These are phyloP conservation scores for Albatrellus ellisii DNA, from an alignment of 768 basidiomycete species.

Conservation along the genomic window DNA sequence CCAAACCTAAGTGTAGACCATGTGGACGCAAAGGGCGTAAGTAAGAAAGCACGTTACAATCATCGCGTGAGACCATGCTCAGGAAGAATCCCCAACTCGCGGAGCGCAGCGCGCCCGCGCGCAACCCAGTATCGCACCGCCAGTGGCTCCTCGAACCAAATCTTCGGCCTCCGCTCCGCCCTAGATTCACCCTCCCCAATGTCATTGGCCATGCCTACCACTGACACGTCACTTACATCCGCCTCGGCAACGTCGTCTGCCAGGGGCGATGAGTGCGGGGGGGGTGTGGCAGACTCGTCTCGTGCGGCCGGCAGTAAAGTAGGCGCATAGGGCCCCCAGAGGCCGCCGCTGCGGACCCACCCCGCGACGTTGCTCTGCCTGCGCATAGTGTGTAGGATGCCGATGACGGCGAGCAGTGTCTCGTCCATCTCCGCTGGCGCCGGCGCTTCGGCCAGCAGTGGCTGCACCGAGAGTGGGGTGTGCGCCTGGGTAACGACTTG, in stretches of 20 bases:
- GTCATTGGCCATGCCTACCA: too few species aligned
- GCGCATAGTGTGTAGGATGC: conserved; percentile 48
- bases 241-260: background rate
- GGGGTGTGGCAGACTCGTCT: too few species aligned
- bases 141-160: conserved; percentile 42
- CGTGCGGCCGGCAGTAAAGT: background rate
- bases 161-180: conserved; percentile 2
- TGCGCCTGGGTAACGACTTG: background rate
- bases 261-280: too few species aligned
- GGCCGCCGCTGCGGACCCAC: conserved; percentile 50
- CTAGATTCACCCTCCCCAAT: background rate
- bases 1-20: too few species aligned
- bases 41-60: too few species aligned
- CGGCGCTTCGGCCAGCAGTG: background rate
- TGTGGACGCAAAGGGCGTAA: too few species aligned
- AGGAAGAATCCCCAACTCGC: conserved; percentile 32
- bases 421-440: conserved; percentile 27
- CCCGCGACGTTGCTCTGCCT: conserved; percentile 48
- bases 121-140: conserved; percentile 36
- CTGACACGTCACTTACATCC: background rate
- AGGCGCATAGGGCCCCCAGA: conserved; percentile 19
- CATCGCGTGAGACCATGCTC: conserved; percentile 24
- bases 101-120: conserved; percentile 36
- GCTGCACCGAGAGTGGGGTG: background rate
- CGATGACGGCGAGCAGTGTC: conserved; percentile 52